Conservation (phyloP, 2,329 filamentous ascomycete genomes). For the Bipolaris cookei region DNA sequence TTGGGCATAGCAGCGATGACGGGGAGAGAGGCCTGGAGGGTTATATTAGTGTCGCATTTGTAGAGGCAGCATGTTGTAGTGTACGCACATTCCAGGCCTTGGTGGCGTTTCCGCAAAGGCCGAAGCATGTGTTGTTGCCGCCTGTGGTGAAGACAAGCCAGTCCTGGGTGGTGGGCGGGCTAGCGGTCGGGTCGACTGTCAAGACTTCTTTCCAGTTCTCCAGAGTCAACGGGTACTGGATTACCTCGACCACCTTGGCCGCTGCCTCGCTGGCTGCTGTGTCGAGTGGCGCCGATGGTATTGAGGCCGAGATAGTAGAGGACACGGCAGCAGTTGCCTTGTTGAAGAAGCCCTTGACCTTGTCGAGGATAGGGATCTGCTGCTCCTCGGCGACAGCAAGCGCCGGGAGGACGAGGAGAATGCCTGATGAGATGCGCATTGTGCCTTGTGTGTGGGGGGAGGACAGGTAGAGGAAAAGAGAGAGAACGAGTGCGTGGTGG, state of each 20-base stretch:
- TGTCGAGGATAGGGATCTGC: conserved; percentile 67
- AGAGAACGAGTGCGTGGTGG: conserved; percentile 15
- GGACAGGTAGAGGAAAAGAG: conserved; percentile 3
- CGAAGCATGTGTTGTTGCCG: conserved; percentile 79
- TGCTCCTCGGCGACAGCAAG: conserved; percentile 62
- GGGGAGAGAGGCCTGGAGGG: conserved; percentile 63
- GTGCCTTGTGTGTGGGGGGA: conserved; percentile 11
- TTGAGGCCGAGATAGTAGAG: conserved; percentile 54
- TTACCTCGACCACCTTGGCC: conserved; percentile 59
- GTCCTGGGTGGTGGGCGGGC: conserved; percentile 68
- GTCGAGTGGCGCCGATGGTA: conserved; percentile 49
- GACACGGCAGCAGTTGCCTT: conserved; percentile 63
- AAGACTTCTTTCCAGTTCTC: conserved; percentile 75
- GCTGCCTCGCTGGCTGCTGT: conserved; percentile 59
- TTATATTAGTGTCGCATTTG: conserved; percentile 8
- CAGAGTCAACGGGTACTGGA: conserved; percentile 66
- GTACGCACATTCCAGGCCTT: conserved; percentile 61
- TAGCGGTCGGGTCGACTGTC: conserved; percentile 63
- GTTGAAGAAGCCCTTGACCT: conserved; percentile 61
- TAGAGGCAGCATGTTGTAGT: not conserved
- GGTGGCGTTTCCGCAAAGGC: conserved; percentile 69
- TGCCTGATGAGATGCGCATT: conserved; percentile 60
- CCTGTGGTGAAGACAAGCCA: conserved; percentile 79
- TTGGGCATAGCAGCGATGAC: conserved; percentile 67
- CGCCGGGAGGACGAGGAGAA: conserved; percentile 60